Percentiles rank a stretch among this genome's conserved stretches.
Conservation (phyloP, 306 rosid species). For the Prunus campanulata region DNA sequence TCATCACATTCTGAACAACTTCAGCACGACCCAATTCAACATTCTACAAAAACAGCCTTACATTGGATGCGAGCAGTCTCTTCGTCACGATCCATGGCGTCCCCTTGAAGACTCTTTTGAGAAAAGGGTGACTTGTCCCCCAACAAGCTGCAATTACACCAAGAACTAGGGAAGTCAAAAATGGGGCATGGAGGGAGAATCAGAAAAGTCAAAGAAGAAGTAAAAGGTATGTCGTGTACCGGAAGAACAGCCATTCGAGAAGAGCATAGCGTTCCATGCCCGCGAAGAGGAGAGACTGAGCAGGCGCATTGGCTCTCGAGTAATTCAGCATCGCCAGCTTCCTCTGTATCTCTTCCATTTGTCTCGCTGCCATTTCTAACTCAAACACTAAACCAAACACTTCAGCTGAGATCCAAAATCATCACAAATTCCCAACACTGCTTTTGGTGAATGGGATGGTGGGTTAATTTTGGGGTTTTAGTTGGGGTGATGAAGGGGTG, state of each 20-base stretch:
- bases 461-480: slow-evolving; percentile 1
- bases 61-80: slow-evolving; percentile 92
- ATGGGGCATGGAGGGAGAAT: not conserved
- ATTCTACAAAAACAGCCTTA: slow-evolving; percentile 10
- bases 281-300: slow-evolving; percentile 88
- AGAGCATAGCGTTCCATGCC: slow-evolving; percentile 98
- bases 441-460: not conserved
- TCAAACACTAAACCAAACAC: not conserved
- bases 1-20: slow-evolving; percentile 1
- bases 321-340: slow-evolving; percentile 68
- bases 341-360: slow-evolving; percentile 92
- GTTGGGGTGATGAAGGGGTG: not conserved
- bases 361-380: slow-evolving; percentile 74
- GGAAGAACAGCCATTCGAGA: slow-evolving; percentile 96
- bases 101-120: slow-evolving; percentile 78
- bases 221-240: slow-evolving; percentile 30
- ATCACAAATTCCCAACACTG: not conserved
- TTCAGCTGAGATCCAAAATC: not conserved
- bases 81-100: slow-evolving; percentile 75
- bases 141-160: slow-evolving; percentile 44
- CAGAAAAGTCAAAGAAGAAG: slow-evolving; percentile 1
- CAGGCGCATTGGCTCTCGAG: slow-evolving; percentile 87
- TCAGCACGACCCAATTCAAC: not conserved
- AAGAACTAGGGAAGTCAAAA: not conserved
- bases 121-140: slow-evolving; percentile 94